Base-by-base conservation (phyloP, 1,284 basidiomycete species). In the Boletus holoroseus region DNA sequence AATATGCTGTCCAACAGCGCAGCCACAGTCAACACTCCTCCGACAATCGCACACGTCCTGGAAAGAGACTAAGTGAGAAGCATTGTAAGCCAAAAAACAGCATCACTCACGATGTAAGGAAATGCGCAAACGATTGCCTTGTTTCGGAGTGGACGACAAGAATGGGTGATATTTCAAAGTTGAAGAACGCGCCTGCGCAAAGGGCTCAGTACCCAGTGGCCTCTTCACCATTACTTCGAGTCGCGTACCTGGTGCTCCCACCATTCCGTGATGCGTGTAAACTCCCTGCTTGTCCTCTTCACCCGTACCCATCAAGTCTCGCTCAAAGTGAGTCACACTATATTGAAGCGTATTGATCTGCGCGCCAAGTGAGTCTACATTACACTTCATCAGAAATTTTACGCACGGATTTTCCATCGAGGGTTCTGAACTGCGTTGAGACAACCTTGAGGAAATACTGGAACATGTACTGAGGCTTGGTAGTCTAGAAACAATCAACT, bases 361-460 rank as follows among this genome's bases (percentile, higher is more conserved):
- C 6, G 26, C 39, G 28, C 51, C 30, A 34, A 42, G 39, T 56
- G 3, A 50, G 58, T 44, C 24, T 18, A n/a, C 43, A 24, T 35
- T 48, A 18, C 43, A 13, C 15, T 48, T 11, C 30, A 31, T 26
- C 15, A 13, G 15, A 28, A 32, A 44, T n/a, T 44, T 40, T 18
- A 72, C 79, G 37, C 64, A 88, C 87, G 34, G 76, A 72, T 60
- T 85, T 79, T 32, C 83, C 86, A 55, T 86, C 81, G n/a, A 94
- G 73, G 30, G 85, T 87, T 55, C 82, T 78, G 73, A 95, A 96
- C 63, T 88, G 85, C 1, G 93, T 97, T 7, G 91, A 92, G 31
- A 97, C 94, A 41, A 96, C 94, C 69, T 99, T 99, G 66, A 98
- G 76, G 81, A 97, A 98, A 72, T 98, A 95, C 64, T 93, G 91